Evolutionary conservation across 169 alveolate species (phyloP).

Genomic region (Cryptosporidium baileyi): DNA sequence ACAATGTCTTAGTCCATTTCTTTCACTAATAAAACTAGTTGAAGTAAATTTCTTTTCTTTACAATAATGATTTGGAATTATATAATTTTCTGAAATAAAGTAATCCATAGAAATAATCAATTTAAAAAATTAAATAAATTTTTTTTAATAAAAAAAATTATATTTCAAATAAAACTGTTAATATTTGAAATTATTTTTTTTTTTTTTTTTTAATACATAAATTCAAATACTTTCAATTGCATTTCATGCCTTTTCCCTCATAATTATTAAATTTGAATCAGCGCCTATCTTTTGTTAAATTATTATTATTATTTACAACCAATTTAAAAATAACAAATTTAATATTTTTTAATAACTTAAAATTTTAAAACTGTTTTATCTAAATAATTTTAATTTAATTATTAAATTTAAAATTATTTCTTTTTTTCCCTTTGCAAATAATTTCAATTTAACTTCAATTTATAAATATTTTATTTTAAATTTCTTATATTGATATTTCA

Average conservation of each 20-base stretch:
- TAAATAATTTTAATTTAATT: too few species aligned
- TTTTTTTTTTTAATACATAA: too few species aligned
- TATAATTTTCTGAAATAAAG: slow-evolving; percentile 10
- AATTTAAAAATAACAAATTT: too few species aligned
- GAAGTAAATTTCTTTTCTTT: slow-evolving; percentile 31
- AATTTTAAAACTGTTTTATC: too few species aligned
- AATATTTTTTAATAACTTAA: too few species aligned
- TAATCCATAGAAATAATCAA: slow-evolving; percentile 14
- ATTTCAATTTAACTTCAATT: too few species aligned
- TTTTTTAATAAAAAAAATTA: not conserved
- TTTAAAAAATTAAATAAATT: not conserved
- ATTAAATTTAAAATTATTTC: too few species aligned
- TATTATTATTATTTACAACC: too few species aligned
- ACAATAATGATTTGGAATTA: slow-evolving; percentile 33
- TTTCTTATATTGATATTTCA: too few species aligned
- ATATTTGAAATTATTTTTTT: too few species aligned
- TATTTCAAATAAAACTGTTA: not conserved
- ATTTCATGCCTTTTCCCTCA: not conserved
- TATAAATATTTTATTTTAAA: too few species aligned
- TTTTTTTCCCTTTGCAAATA: too few species aligned
- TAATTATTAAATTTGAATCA: not conserved
- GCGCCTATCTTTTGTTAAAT: not conserved
- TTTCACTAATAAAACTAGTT: slow-evolving; percentile 10
- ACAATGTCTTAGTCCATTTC: not conserved
- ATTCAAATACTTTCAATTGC: not conserved